Conservation (phyloP, 768 basidiomycete species). For the Coprinopsis sp. region DNA sequence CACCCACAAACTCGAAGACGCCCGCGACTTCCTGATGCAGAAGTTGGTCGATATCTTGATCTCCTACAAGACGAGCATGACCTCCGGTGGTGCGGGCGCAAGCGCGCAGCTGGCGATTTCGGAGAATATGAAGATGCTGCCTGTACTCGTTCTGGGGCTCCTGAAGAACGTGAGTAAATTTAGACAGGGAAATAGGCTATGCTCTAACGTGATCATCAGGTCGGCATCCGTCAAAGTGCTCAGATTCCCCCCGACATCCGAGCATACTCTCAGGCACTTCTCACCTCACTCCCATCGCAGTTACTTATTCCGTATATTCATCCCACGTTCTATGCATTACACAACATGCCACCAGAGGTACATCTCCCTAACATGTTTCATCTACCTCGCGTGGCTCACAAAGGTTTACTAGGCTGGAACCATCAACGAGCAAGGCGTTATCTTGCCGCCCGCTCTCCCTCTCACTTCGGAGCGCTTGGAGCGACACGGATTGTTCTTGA, state of each 20-base stretch:
- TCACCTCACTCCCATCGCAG: conserved; percentile 90
- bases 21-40: conserved; percentile 78
- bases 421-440: conserved; percentile 82
- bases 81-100: conserved; percentile 86
- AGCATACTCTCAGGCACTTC: conserved; percentile 88
- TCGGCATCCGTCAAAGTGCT: conserved; percentile 91
- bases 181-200: too few relatives aligned
- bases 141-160: conserved; percentile 82
- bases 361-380: conserved; percentile 12
- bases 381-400: conserved; percentile 8
- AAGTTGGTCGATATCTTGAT: conserved; percentile 80
- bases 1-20: conserved; percentile 85
- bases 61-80: conserved; percentile 95
- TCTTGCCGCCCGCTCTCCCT: conserved; percentile 84
- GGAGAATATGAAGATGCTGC: conserved; percentile 93
- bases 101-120: conserved; percentile 90
- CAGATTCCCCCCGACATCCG: conserved; percentile 96
- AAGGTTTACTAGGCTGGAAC: conserved; percentile 66
- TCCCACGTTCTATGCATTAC: conserved; percentile 91
- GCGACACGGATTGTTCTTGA: conserved; percentile 91
- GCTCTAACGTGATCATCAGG: conserved; percentile 43
- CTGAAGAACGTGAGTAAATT: conserved; percentile 93
- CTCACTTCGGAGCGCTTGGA: conserved; percentile 94
- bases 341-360: conserved; percentile 93
- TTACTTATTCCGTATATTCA: conserved; percentile 90